These are phyloP conservation scores for Flaveria floridana DNA, from an alignment of 140 eudicot species.

Conservation along the genomic window DNA sequence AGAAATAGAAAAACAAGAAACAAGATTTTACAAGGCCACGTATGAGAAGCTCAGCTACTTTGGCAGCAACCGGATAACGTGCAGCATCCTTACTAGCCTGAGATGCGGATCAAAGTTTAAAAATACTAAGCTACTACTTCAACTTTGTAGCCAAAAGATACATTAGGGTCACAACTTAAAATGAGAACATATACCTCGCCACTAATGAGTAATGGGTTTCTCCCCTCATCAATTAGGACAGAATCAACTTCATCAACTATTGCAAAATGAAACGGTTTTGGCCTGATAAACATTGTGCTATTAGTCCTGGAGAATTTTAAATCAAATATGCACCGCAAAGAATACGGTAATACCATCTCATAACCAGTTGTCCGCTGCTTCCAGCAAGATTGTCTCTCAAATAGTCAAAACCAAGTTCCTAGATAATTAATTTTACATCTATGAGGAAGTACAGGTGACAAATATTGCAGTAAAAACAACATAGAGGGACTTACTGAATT, in stretches of 20 bases:
- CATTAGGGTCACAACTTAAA: conserved; percentile 4
- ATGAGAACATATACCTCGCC: conserved; percentile 61
- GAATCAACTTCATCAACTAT: conserved; percentile 99
- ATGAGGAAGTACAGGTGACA: conserved; percentile 15
- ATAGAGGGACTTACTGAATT: conserved; percentile 63
- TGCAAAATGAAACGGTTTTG: conserved; percentile 96
- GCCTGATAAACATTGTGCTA: conserved; percentile 52
- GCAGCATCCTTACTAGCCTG: conserved; percentile 94
- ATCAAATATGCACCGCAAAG: conserved; percentile 16
- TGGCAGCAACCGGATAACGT: conserved; percentile 98
- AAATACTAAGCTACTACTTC: not conserved
- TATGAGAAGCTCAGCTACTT: conserved; percentile 92
- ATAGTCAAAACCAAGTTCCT: conserved; percentile 99
- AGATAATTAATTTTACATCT: conserved; percentile 22
- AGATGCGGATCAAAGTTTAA: conserved; percentile 22
- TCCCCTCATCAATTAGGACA: conserved; percentile 94
- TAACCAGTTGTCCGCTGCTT: conserved; percentile 75
- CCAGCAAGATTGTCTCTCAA: conserved; percentile 89
- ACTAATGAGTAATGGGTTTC: conserved; percentile 90
- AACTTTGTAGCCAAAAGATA: not conserved
- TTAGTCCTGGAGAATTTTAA: not conserved
- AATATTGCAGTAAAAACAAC: conserved; percentile 17
- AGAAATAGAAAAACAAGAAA: conserved; percentile 17
- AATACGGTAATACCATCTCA: conserved; percentile 75
- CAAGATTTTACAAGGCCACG: conserved; percentile 59